Percentiles rank a stretch among this genome's conserved stretches.
These are phyloP conservation scores for Stephania cephalantha DNA, from an alignment of 164 flowering plant genomes.

Conservation along the genomic window DNA sequence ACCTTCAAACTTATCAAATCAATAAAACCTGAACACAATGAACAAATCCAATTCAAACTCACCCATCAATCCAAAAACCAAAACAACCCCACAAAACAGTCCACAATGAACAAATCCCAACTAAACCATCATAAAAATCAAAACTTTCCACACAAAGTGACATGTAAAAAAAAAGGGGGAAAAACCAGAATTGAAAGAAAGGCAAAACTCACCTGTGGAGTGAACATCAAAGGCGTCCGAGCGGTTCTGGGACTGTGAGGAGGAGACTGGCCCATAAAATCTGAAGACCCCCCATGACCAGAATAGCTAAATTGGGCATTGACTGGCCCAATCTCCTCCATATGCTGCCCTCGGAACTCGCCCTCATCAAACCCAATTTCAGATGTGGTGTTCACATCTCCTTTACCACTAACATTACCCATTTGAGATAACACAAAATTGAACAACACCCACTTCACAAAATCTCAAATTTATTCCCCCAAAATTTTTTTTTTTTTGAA, in stretches of 20 bases:
- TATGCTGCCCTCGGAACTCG: slow-evolving; percentile 13
- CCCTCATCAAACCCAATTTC: slow-evolving; percentile 25
- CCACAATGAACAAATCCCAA: not conserved
- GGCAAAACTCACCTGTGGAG: slow-evolving; percentile 57
- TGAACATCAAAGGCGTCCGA: slow-evolving; percentile 65
- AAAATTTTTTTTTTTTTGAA: not conserved
- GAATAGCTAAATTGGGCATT: slow-evolving; percentile 26
- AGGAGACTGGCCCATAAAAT: slow-evolving; percentile 67
- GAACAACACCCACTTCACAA: slow-evolving; percentile 1
- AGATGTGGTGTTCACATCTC: slow-evolving; percentile 40
- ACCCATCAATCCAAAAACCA: not conserved
- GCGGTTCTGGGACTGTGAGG: slow-evolving; percentile 65
- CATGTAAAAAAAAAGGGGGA: too few relatives aligned
- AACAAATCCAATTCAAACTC: not conserved
- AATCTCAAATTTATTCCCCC: slow-evolving; percentile 1
- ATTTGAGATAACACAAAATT: slow-evolving; percentile 20
- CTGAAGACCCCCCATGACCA: slow-evolving; percentile 22
- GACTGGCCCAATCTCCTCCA: slow-evolving; percentile 12
- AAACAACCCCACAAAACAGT: not conserved
- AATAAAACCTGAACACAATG: not conserved
- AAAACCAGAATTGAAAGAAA: not conserved
- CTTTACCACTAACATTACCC: slow-evolving; percentile 85
- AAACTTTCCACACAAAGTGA: not conserved
- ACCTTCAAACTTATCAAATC: not conserved
- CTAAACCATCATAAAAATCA: not conserved